phyloP scores from a whole-genome alignment of 2,329 filamentous ascomycete genomes.

The Pseudocercospora eumusae region DNA sequence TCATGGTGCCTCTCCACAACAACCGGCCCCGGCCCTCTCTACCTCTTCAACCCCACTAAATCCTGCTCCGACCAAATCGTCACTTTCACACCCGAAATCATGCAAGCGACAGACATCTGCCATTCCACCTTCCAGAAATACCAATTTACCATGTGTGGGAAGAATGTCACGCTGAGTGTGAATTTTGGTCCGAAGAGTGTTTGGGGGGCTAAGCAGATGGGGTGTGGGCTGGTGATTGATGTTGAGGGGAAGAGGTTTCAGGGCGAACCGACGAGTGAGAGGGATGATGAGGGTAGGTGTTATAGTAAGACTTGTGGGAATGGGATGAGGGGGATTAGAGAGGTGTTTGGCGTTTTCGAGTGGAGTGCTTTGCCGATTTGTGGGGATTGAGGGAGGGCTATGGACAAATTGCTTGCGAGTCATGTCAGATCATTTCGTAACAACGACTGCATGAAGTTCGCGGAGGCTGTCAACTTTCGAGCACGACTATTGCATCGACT shows the following conservation, averaged over 20 bases:
- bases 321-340: neutral
- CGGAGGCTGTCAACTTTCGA: too few species aligned
- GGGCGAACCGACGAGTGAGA: neutral
- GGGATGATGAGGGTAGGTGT: neutral
- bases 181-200: constrained; percentile 2
- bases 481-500: too few species aligned
- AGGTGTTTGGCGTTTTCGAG: neutral
- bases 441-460: too few species aligned
- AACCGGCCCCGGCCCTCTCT: neutral
- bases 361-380: neutral
- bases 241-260: neutral
- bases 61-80: constrained; percentile 6
- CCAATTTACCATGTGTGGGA: neutral
- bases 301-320: constrained; percentile 1
- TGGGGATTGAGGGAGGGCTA: neutral
- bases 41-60: constrained; percentile 4
- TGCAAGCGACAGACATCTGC: neutral
- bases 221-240: neutral
- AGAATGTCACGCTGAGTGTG: neutral
- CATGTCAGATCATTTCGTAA: too few species aligned
- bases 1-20: neutral
- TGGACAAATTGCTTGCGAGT: too few species aligned
- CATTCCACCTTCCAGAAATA: neutral
- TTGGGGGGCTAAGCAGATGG: neutral
- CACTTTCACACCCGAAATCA: neutral